Evolutionary conservation across 371 early-diverging fungal genomes (phyloP), one percentile per base, ranked within the genome.

Genomic region (Mucor irregularis): DNA sequence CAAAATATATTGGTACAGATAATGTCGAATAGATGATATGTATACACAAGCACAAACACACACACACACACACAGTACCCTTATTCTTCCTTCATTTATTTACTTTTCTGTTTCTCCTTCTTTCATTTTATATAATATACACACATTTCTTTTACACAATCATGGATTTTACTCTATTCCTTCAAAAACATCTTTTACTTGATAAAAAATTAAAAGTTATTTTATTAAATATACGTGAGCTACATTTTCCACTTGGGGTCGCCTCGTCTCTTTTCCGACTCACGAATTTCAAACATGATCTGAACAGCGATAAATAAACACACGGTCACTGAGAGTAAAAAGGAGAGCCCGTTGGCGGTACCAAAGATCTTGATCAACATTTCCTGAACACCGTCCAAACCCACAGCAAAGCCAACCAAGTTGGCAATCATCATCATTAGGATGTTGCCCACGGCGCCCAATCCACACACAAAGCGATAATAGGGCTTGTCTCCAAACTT

Each of bases 391-490:
- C 97, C 95, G 47, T 91, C 96, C 13, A 90, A 66, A 2, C 95
- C 96, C 17, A 94, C 86, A 37, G 87, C 86, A 68, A 97, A 98
- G 1, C 98, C 98, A 19, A 98, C 94, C 38, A 98, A 64, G 65
- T 98, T 98, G 7, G 94, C 97, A 51, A 84, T 77, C 86, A 94
- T 93, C 96, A 97, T 95, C 69, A 90, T 73, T 16, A 91, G 54
- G n/a, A 97, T 91, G 68, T 97, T 98, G 16, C 80, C 61, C 3
- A 89, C 89, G 5, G 88, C 94, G 10, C 95, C 98, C 2, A 84
- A 3, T 0, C 93, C 96, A 55, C 90, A 88, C 5, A 96, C 46
- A 53, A 90, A 84, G 0, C 94, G 84, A 66, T 89, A 96, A 57
- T 88, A 86, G 14, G 80, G 80, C 64, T 81, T 83, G 30, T 66